These are phyloP conservation scores for Yamadazyma nakazawae DNA, from an alignment of 805 yeast species.

Conservation along the genomic window DNA sequence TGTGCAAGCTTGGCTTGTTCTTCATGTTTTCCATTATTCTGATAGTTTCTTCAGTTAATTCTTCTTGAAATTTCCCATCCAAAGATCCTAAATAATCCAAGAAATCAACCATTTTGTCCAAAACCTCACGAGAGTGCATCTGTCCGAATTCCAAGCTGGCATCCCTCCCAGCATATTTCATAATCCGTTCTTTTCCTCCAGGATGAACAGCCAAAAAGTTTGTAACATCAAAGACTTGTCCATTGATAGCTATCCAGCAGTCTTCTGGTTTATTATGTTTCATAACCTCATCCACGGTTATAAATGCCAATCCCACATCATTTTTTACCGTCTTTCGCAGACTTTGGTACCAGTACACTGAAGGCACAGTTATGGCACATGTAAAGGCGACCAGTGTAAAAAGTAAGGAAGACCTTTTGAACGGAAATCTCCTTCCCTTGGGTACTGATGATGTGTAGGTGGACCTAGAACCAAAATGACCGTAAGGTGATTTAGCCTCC, in stretches of 20 bases:
- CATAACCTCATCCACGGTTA: conserved; percentile 15
- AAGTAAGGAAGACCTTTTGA: neutral
- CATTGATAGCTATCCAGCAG: conserved; percentile 33
- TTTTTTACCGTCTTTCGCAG: conserved; percentile 1
- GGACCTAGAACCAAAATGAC: neutral
- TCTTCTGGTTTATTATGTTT: conserved; percentile 16
- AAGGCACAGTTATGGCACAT: neutral
- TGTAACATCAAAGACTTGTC: conserved; percentile 34
- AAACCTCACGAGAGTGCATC: conserved; percentile 31
- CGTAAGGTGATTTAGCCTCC: neutral
- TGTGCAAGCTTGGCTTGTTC: conserved; percentile 7
- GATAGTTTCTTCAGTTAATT: conserved; percentile 8
- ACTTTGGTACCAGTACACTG: neutral
- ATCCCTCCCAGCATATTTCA: conserved; percentile 59
- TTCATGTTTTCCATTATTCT: conserved; percentile 8
- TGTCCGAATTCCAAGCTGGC: conserved; percentile 40
- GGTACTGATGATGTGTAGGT: neutral
- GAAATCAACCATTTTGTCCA: conserved; percentile 16
- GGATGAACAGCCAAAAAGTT: conserved; percentile 45
- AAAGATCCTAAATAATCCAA: conserved; percentile 11
- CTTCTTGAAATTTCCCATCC: conserved; percentile 12
- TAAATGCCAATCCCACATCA: conserved; percentile 13
- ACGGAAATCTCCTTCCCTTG: neutral
- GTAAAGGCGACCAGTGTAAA: neutral
- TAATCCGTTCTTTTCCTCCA: conserved; percentile 47